phyloP scores from a whole-genome alignment of 108 stramenopile genomes.

The Licmophora abbreviata region DNA sequence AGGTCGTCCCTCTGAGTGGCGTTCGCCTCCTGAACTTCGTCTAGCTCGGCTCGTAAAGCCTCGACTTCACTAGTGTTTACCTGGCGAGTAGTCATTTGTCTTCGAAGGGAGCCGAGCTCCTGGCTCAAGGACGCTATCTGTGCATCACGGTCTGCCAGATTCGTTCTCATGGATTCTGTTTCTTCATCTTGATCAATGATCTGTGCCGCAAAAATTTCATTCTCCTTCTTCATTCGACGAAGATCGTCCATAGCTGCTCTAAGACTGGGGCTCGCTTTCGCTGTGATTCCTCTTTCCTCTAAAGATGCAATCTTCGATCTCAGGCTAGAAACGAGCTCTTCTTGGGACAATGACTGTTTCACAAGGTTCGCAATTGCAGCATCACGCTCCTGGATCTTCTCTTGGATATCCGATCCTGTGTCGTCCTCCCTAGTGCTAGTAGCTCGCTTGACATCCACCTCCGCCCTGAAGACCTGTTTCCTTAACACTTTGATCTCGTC shows the following conservation, averaged over 20 bases:
- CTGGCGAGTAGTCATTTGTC: not conserved
- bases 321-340: constrained; percentile 23
- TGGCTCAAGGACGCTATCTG: constrained; percentile 18
- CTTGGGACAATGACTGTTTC: constrained; percentile 40
- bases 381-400: constrained; percentile 32
- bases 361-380: constrained; percentile 42
- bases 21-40: constrained; percentile 34
- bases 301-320: constrained; percentile 13
- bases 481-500: constrained; percentile 3
- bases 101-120: constrained; percentile 13
- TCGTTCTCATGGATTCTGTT: constrained; percentile 35
- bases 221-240: constrained; percentile 55
- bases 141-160: constrained; percentile 26
- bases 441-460: not conserved
- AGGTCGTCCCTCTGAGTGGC: constrained; percentile 25
- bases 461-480: constrained; percentile 4
- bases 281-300: constrained; percentile 18
- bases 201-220: constrained; percentile 80
- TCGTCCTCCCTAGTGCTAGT: constrained; percentile 1
- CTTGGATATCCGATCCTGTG: not conserved
- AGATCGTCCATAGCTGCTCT: constrained; percentile 39
- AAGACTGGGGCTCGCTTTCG: not conserved
- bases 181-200: constrained; percentile 83
- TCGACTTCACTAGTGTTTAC: not conserved
- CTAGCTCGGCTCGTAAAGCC: constrained; percentile 25